Evolutionary conservation across 768 basidiomycete species (phyloP).

Genomic region (Peribolospora baueri): DNA sequence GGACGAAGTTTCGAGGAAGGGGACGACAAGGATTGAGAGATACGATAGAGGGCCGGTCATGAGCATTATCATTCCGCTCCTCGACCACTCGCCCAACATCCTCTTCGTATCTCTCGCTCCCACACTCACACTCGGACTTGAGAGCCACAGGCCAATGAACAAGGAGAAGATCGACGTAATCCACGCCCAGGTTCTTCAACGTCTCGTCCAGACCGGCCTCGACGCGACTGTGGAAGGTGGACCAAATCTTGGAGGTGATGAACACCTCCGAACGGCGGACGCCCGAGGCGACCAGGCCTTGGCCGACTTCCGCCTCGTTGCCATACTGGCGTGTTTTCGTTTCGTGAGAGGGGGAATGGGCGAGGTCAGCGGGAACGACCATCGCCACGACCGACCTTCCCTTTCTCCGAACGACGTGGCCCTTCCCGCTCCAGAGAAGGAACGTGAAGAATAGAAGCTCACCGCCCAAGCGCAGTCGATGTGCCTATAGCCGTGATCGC

Average conservation of each 20-base stretch:
- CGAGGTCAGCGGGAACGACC: neutral
- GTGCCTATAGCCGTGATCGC: slow-evolving; percentile 34
- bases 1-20: no score
- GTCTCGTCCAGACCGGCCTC: slow-evolving; percentile 41
- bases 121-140: slow-evolving; percentile 18
- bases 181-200: slow-evolving; percentile 40
- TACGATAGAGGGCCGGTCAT: no score
- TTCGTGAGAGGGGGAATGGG: neutral
- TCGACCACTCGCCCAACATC: no score
- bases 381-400: neutral
- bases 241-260: slow-evolving; percentile 33
- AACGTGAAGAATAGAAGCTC: neutral
- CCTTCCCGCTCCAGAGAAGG: neutral
- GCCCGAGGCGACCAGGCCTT: slow-evolving; percentile 52
- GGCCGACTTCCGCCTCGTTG: slow-evolving; percentile 60
- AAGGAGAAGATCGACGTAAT: slow-evolving; percentile 57
- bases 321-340: slow-evolving; percentile 15
- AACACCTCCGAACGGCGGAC: slow-evolving; percentile 49
- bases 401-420: slow-evolving; percentile 1
- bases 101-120: no score
- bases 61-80: no score
- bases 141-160: slow-evolving; percentile 69
- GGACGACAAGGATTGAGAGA: no score
- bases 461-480: slow-evolving; percentile 29
- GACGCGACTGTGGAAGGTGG: slow-evolving; percentile 31